Percentiles rank a stretch among this genome's conserved stretches.
Evolutionary conservation across 257 asterid genomes (phyloP).

Genomic region (Galeopsis tetrahit): DNA sequence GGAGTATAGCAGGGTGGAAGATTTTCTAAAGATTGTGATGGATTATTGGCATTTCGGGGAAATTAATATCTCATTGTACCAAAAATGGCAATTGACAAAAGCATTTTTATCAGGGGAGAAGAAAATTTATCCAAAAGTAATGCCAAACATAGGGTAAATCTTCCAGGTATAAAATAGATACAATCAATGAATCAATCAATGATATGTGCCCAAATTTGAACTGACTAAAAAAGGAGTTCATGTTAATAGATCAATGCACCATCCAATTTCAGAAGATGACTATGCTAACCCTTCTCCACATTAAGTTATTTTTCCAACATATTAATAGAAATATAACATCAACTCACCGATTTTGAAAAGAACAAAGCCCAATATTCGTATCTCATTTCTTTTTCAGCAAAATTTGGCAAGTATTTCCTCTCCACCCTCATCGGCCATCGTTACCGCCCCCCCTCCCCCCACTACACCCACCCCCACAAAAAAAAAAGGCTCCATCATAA

Average conservation of each 20-base stretch:
- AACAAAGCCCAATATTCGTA: background rate
- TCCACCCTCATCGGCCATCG: background rate
- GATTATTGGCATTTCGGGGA: background rate
- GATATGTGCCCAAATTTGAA: slow-evolving; percentile 1
- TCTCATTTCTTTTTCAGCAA: slow-evolving; percentile 13
- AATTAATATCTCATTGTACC: background rate
- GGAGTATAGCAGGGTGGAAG: slow-evolving; percentile 8
- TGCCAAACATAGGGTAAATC: background rate
- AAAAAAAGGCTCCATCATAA: background rate
- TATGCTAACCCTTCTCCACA: slow-evolving; percentile 16
- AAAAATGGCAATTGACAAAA: background rate
- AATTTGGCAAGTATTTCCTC: background rate
- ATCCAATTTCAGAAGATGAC: background rate
- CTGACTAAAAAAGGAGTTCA: background rate
- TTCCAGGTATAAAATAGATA: slow-evolving; percentile 7
- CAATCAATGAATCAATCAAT: slow-evolving; percentile 24
- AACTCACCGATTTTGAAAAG: background rate
- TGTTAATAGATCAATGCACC: background rate
- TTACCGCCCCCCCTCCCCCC: background rate
- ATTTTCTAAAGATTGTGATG: background rate
- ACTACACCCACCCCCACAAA: background rate
- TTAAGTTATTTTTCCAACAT: background rate
- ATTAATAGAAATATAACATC: slow-evolving; percentile 18
- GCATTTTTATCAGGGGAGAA: background rate
- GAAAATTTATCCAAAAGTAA: background rate